A percentile compares a stretch with the other conserved stretches of the same genome.
Evolutionary conservation across 495 filamentous ascomycete genomes (phyloP).

Genomic region (Aspergillus sparsus): DNA sequence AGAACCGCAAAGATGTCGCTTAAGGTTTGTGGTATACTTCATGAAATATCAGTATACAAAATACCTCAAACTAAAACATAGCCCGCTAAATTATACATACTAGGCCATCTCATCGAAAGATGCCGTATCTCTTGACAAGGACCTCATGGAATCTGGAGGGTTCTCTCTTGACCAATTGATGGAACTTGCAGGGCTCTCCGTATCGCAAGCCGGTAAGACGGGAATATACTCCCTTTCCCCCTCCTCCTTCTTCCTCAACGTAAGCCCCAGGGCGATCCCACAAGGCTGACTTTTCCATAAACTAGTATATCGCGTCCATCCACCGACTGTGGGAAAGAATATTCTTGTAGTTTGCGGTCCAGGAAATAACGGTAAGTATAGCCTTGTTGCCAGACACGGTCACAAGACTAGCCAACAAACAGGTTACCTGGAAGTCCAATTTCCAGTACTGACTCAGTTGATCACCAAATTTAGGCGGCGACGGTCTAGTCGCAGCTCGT

Average conservation of each 20-base stretch:
- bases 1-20: slow-evolving; percentile 44
- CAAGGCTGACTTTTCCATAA: not conserved
- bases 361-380: slow-evolving; percentile 78
- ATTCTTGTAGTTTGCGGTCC: slow-evolving; percentile 90
- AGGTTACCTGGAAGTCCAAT: not conserved
- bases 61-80: slow-evolving; percentile 6
- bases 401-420: not conserved
- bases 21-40: slow-evolving; percentile 30
- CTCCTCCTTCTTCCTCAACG: not conserved
- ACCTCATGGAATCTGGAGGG: slow-evolving; percentile 89
- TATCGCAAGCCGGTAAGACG: slow-evolving; percentile 79
- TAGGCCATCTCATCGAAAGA: slow-evolving; percentile 86
- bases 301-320: slow-evolving; percentile 81
- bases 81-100: not conserved
- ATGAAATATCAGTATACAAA: not conserved
- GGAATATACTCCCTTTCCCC: not conserved
- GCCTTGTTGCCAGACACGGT: not conserved
- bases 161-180: slow-evolving; percentile 97
- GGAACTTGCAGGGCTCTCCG: slow-evolving; percentile 91
- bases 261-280: not conserved
- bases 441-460: slow-evolving; percentile 6
- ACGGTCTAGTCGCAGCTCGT: slow-evolving; percentile 91
- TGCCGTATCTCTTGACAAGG: slow-evolving; percentile 84
- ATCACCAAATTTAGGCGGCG: slow-evolving; percentile 63
- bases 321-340: slow-evolving; percentile 66